These are phyloP conservation scores for Arthroderma sp. DNA, from an alignment of 2,329 filamentous ascomycete species.

Conservation along the genomic window DNA sequence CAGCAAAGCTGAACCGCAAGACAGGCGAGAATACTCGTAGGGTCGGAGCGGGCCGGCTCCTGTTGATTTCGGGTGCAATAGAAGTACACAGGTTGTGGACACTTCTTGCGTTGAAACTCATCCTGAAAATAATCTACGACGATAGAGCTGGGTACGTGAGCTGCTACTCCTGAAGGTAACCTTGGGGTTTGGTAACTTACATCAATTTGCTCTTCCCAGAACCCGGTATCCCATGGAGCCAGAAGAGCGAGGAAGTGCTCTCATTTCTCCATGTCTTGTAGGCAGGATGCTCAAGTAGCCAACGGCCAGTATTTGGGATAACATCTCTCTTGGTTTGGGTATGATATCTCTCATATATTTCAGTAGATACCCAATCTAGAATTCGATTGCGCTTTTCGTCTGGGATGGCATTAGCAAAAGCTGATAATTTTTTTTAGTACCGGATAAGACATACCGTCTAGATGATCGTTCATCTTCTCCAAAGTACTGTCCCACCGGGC, in stretches of 20 bases:
- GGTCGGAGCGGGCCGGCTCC: conserved; percentile 14
- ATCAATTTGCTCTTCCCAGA: conserved; percentile 13
- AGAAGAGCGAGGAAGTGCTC: conserved; percentile 10
- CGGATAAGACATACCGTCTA: background rate
- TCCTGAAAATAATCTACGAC: background rate
- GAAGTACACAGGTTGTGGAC: conserved; percentile 13
- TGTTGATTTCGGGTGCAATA: conserved; percentile 16
- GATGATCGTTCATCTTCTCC: background rate
- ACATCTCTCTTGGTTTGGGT: conserved; percentile 1
- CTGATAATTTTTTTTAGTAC: background rate
- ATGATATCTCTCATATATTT: conserved; percentile 11
- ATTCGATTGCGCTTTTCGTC: background rate
- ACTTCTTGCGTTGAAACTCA: background rate
- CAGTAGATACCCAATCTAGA: conserved; percentile 10
- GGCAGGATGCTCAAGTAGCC: conserved; percentile 11
- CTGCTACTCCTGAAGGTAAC: too few relatives aligned
- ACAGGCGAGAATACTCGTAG: conserved; percentile 12
- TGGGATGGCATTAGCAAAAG: background rate
- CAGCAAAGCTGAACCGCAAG: conserved; percentile 14
- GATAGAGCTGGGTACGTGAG: conserved; percentile 7
- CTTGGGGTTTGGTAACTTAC: conserved; percentile 1
- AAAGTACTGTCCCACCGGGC: background rate
- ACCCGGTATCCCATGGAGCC: conserved; percentile 14
- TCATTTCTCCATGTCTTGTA: conserved; percentile 10
- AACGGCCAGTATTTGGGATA: conserved; percentile 8